Percentiles rank a stretch among this genome's conserved stretches.
phyloP scores from a whole-genome alignment of 2,329 filamentous ascomycete species.

The Cercospora sp. region DNA sequence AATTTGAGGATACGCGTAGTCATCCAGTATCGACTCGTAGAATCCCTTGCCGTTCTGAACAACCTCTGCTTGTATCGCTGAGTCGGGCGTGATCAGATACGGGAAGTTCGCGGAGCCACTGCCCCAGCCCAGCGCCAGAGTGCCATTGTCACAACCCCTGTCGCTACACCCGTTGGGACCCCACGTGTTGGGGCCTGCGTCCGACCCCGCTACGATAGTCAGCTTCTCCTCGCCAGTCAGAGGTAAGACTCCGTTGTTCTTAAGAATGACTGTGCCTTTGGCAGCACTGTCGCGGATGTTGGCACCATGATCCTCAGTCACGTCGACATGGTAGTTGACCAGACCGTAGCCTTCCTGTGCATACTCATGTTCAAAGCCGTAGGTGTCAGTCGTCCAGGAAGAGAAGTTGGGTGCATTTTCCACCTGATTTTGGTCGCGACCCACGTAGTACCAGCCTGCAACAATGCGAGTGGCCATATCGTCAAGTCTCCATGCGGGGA shows the following conservation, averaged over 20 bases:
- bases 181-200: slow-evolving; percentile 71
- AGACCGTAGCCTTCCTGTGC: slow-evolving; percentile 63
- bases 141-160: slow-evolving; percentile 60
- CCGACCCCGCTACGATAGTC: slow-evolving; percentile 75
- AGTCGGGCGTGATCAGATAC: slow-evolving; percentile 64
- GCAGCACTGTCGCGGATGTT: slow-evolving; percentile 76
- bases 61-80: slow-evolving; percentile 68
- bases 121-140: slow-evolving; percentile 61
- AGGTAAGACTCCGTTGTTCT: slow-evolving; percentile 76
- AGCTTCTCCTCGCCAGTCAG: slow-evolving; percentile 73
- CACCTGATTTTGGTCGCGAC: slow-evolving; percentile 51
- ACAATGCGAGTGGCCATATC: slow-evolving; percentile 39
- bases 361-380: slow-evolving; percentile 65
- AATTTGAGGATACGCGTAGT: slow-evolving; percentile 57
- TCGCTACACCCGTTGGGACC: slow-evolving; percentile 80
- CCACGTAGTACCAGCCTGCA: slow-evolving; percentile 24
- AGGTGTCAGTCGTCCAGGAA: slow-evolving; percentile 79
- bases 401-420: slow-evolving; percentile 72
- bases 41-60: slow-evolving; percentile 60
- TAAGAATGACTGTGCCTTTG: slow-evolving; percentile 82
- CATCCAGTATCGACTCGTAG: slow-evolving; percentile 60
- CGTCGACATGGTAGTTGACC: slow-evolving; percentile 79
- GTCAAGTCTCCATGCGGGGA: slow-evolving; percentile 35
- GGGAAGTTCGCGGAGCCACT: slow-evolving; percentile 60
- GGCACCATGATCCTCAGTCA: slow-evolving; percentile 68